Evolutionary conservation across 1,284 basidiomycete species (phyloP), one percentile per base, ranked within the genome.

Genomic region (Rhodotorula sp.): DNA sequence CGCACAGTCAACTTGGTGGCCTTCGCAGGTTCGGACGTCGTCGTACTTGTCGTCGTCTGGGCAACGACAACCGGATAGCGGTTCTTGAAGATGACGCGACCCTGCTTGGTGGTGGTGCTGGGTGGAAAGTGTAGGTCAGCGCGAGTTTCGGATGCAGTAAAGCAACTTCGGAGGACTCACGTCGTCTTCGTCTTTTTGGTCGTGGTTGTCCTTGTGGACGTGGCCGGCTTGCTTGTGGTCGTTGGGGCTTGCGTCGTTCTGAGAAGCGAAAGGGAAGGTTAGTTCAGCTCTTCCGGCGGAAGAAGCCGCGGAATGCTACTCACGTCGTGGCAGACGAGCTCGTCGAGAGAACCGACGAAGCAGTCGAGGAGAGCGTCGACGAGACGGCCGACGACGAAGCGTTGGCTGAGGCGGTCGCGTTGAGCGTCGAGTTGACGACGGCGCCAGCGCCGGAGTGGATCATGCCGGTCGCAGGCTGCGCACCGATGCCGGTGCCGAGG

Each of bases 361-460:
- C 30, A n/a, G 40, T 26, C 26, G 67, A 28, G 50, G 62, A 34
- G 15, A 54, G 26, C 20, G 57, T 22, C 26, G 67, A 28, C 57
- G 62, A 34, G 15, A 54, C 34, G 24, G 62, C 28, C 24, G 60
- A n/a, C 13, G 26, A 31, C 16, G 53, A 37, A 47, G 54, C 22
- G 5, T 40, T 51, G 10, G 60, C 26, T 30, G 61, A 30, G 5
- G 56, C 40, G 18, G 59, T 31, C 24, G 68, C 31, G 30, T 54
- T 31, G 20, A 47, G 31, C 4, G 46, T n/a, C 20, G 62, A 31
- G 59, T 48, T 5, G 58, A 51, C 2, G 61, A 3, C 20, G 55
- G 31, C 30, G 54, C 54, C 11, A 28, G 18, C 13, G 48, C 16
- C 68, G 1, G 60, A 53, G 11, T 53, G 5, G 28, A 64, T 63